A percentile compares a stretch with the other conserved stretches of the same genome.
Conservation (phyloP, 2,329 filamentous ascomycete species). For the Bipolaris gigantea region DNA sequence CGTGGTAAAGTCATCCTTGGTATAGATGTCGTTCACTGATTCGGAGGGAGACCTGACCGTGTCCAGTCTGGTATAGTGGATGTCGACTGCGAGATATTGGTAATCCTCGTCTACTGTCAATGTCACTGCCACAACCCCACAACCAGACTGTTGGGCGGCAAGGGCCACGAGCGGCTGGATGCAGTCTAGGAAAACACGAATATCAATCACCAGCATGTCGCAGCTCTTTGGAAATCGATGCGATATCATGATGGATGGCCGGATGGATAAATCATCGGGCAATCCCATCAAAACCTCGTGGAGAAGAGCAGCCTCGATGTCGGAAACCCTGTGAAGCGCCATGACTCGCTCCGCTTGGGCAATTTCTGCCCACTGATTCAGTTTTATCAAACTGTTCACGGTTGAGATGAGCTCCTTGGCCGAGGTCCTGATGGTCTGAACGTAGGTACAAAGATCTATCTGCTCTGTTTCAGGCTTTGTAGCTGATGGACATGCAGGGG, state of each 20-base stretch:
- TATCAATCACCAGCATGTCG: conserved; percentile 43
- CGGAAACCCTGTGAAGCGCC: conserved; percentile 33
- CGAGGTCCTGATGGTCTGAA: conserved; percentile 45
- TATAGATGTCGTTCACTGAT: conserved; percentile 51
- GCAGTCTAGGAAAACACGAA: conserved; percentile 48
- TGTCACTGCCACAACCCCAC: conserved; percentile 44
- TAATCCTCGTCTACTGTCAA: conserved; percentile 37
- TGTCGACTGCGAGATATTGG: conserved; percentile 43
- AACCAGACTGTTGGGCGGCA: conserved; percentile 47
- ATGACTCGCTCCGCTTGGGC: conserved; percentile 25
- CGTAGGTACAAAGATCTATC: conserved; percentile 28
- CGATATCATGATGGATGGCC: conserved; percentile 41
- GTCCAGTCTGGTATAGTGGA: conserved; percentile 50
- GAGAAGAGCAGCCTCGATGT: conserved; percentile 40
- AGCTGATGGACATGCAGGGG: conserved; percentile 13
- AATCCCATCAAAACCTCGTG: conserved; percentile 34
- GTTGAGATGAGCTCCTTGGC: conserved; percentile 51
- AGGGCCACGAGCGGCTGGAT: conserved; percentile 49
- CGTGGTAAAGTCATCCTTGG: conserved; percentile 46
- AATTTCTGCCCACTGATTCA: conserved; percentile 47
- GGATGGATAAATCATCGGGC: conserved; percentile 31
- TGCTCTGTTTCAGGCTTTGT: conserved; percentile 20
- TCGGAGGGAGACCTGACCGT: conserved; percentile 42
- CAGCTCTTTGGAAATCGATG: conserved; percentile 33
- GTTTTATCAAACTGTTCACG: conserved; percentile 51